Base-by-base conservation (phyloP, 2,329 filamentous ascomycete genomes). In the Zymoseptoria pseudotritici region DNA sequence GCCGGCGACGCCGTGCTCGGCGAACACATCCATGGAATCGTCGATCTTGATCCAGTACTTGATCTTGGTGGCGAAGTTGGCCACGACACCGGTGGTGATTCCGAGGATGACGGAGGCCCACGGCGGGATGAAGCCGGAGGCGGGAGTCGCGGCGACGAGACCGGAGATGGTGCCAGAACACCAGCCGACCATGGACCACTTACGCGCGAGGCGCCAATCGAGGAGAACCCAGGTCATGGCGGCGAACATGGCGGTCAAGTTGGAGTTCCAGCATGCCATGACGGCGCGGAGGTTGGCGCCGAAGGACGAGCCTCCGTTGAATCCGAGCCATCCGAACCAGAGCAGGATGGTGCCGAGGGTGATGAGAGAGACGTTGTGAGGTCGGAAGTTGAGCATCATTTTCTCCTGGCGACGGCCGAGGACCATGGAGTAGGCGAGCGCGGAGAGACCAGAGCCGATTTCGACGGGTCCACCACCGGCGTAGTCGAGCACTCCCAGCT, bases 351-450 rank as follows among this genome's bases (percentile, higher is more conserved):
- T 97, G 64, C 94, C 94, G 69, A 97, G 87, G 0, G 94, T 92
- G 77, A 99, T 96, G 71, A 97, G 84, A 5, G 92, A 96, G 67
- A 97, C 94, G 80, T 99, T 99, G 82, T 99, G 94, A 19, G 94
- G 94, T 67, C 94, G 90, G 84, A 97, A 97, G 83, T 97, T 97
- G 78, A 97, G 85, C 90, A 97, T 97, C 91, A 97, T 97, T 80
- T 91, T 94, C 80, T 97, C 93, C 79, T 97, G 94, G 67, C 94
- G 91, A 72, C 91, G 90, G 67, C 94, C 94, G 62, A 99, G 89
- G 46, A 97, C 87, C 90, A 90, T 88, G 2, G 92, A 96, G 80
- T 97, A 99, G 66, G 94, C 94, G 53, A 97, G 82, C 29, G 93
- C 94, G 51, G 91, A 94, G 77, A 96, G 81, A 73, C 94, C 94